Base-by-base conservation (phyloP, 2,329 filamentous ascomycete species). In the Sporothrix brunneoviolacea region DNA sequence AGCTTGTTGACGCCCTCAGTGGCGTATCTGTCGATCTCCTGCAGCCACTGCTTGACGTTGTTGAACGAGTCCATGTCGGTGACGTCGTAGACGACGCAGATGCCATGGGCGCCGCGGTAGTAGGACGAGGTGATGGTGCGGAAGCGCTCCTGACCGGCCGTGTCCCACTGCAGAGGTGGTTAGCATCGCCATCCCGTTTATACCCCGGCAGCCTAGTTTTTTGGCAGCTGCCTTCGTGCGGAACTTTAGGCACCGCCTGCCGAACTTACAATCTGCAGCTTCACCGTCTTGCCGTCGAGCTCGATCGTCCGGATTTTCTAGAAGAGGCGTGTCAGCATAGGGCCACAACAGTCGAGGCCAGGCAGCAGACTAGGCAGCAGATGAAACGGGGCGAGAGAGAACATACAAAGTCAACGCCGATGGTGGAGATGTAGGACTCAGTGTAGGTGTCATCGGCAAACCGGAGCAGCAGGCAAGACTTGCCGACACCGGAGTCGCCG, bases 11-110 rank as follows among this genome's bases (percentile, higher is more conserved):
- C 93, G 59, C 93, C 93, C 75, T 98, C 93, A 61, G 93, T 98
- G 62, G 93, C 93, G 66, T 98, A 97, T 70, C 93, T 85, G 77
- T 98, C 93, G 64, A 98, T 98, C 77, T 98, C 93, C 73, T 98
- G 93, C 56, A 98, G 83, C 93, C 93, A 98, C 80, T 98, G 93
- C 87, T 98, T 97, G 65, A 98, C 93, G 77, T 97, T 98, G 84
- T 98, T 97, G 88, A 98, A 98, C 27, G 89, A 95, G 71, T 97
- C 93, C 91, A 97, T 96, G 71, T 98, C 93, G 61, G 93, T 98
- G 67, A 98, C 93, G 84, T 98, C 93, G 81, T 97, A 98, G 69
- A 98, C 93, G 62, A 98, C 91, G 75, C 93, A 98, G 75, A 98
- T 98, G 64, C 93, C 93, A 75, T 97, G 93, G 60, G 93, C 93